These are phyloP conservation scores for Aspergillus niger DNA, from an alignment of 2,329 filamentous ascomycete species.

Conservation along the genomic window DNA sequence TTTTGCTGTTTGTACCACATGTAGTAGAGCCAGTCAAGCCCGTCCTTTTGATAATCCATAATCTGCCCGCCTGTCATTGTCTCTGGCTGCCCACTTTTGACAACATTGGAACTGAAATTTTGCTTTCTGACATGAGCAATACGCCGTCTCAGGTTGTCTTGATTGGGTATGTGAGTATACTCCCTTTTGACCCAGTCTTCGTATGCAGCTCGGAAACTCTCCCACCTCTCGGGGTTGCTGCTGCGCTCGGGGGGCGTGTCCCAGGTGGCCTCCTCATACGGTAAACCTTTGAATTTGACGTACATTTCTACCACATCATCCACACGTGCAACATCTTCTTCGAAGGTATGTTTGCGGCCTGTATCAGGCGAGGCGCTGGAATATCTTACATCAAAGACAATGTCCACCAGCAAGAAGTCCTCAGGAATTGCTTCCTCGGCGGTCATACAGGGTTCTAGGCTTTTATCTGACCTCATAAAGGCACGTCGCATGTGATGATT, in stretches of 20 bases:
- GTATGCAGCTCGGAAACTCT: slow-evolving; percentile 80
- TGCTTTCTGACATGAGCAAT: slow-evolving; percentile 66
- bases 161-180: slow-evolving; percentile 65
- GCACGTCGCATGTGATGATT: slow-evolving; percentile 66
- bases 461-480: slow-evolving; percentile 70
- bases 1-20: slow-evolving; percentile 83
- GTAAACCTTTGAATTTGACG: slow-evolving; percentile 90
- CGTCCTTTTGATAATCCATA: slow-evolving; percentile 92
- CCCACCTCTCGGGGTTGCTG: slow-evolving; percentile 66
- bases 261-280: slow-evolving; percentile 91
- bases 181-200: slow-evolving; percentile 80
- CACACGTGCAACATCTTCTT: slow-evolving; percentile 71
- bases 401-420: slow-evolving; percentile 81
- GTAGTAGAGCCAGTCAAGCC: slow-evolving; percentile 91
- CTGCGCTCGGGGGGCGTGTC: slow-evolving; percentile 70
- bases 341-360: slow-evolving; percentile 57
- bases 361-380: slow-evolving; percentile 52
- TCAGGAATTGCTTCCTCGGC: slow-evolving; percentile 81
- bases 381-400: slow-evolving; percentile 81
- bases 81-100: slow-evolving; percentile 71
- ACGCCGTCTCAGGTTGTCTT: slow-evolving; percentile 63
- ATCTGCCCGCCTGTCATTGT: slow-evolving; percentile 75
- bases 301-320: slow-evolving; percentile 71
- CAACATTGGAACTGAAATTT: slow-evolving; percentile 66
- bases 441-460: slow-evolving; percentile 66